Percentiles rank a stretch among this genome's conserved stretches.
Conservation (phyloP, 1,139 yeast species). For the Debaryomyces fabryi region DNA sequence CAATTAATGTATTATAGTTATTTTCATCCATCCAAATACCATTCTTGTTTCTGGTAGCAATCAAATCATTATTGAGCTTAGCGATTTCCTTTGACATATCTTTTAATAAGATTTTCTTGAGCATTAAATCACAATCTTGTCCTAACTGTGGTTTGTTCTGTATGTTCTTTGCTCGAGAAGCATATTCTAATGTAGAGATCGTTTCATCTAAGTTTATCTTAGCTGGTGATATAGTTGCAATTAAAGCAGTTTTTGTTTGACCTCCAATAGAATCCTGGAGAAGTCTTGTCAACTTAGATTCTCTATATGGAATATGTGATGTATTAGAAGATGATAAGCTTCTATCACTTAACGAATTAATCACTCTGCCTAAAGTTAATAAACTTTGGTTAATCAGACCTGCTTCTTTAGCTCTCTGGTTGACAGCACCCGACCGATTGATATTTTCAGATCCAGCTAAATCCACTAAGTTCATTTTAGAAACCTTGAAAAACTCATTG, state of each 20-base stretch:
- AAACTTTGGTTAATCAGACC: slow-evolving; percentile 86
- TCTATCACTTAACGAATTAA: slow-evolving; percentile 57
- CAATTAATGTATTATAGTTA: slow-evolving; percentile 54
- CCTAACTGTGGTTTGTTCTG: slow-evolving; percentile 68
- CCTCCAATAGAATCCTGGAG: slow-evolving; percentile 87
- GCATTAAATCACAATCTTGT: slow-evolving; percentile 53
- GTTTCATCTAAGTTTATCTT: slow-evolving; percentile 76
- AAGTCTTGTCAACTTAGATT: slow-evolving; percentile 76
- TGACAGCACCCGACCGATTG: slow-evolving; percentile 75
- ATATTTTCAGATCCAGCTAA: slow-evolving; percentile 89
- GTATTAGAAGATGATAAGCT: slow-evolving; percentile 10
- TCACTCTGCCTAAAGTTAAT: slow-evolving; percentile 81
- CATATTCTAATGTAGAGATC: slow-evolving; percentile 80
- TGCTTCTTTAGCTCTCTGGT: slow-evolving; percentile 82
- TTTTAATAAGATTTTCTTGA: slow-evolving; percentile 61
- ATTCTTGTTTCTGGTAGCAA: slow-evolving; percentile 62
- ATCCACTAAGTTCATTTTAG: slow-evolving; percentile 81
- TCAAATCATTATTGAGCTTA: slow-evolving; percentile 57
- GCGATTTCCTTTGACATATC: slow-evolving; percentile 61
- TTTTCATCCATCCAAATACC: slow-evolving; percentile 64
- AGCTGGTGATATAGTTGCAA: slow-evolving; percentile 85
- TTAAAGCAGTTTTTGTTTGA: slow-evolving; percentile 72
- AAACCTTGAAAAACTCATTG: slow-evolving; percentile 47
- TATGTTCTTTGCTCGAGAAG: slow-evolving; percentile 77
- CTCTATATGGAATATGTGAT: slow-evolving; percentile 78